A percentile compares a stretch with the other conserved stretches of the same genome.
These are phyloP conservation scores for Cerrena zonata DNA, from an alignment of 1,284 basidiomycete species.

Conservation along the genomic window DNA sequence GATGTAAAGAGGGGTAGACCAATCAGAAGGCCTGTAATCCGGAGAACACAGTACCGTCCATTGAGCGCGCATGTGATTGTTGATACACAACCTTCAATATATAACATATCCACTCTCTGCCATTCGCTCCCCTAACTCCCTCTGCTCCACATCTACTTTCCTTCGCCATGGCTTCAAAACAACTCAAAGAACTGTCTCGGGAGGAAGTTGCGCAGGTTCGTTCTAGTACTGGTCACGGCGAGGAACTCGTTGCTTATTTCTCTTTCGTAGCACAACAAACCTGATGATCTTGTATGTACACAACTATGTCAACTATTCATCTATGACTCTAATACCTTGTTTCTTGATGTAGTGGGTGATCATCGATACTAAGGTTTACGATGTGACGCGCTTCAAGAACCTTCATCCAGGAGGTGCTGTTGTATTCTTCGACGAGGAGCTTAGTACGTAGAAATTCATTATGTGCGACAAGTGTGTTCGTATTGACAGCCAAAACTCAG, in stretches of 20 bases:
- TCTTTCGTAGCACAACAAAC: conserved; percentile 56
- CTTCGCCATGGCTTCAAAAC: conserved; percentile 35
- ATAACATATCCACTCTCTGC: background rate
- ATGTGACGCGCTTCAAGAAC: conserved; percentile 70
- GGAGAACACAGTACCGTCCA: background rate
- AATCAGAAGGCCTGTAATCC: background rate
- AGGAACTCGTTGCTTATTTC: background rate
- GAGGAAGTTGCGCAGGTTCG: conserved; percentile 54
- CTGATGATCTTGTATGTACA: conserved; percentile 45
- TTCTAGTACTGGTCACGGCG: conserved; percentile 3
- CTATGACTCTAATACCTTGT: conserved; percentile 11
- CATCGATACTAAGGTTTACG: conserved; percentile 78
- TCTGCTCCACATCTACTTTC: background rate
- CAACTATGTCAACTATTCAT: background rate
- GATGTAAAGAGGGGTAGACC: background rate
- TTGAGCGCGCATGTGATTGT: conserved; percentile 4
- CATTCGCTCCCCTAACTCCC: background rate
- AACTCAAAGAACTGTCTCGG: conserved; percentile 41
- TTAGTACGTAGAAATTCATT: conserved; percentile 39
- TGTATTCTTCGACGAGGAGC: conserved; percentile 68
- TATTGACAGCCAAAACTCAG: conserved; percentile 12
- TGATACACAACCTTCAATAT: background rate
- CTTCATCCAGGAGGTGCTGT: conserved; percentile 82
- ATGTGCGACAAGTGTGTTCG: conserved; percentile 12
- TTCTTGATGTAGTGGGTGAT: conserved; percentile 62